Percentiles rank a stretch among this genome's conserved stretches.
Conservation (phyloP, 148 eudicot species). For the Drosera capensis region DNA sequence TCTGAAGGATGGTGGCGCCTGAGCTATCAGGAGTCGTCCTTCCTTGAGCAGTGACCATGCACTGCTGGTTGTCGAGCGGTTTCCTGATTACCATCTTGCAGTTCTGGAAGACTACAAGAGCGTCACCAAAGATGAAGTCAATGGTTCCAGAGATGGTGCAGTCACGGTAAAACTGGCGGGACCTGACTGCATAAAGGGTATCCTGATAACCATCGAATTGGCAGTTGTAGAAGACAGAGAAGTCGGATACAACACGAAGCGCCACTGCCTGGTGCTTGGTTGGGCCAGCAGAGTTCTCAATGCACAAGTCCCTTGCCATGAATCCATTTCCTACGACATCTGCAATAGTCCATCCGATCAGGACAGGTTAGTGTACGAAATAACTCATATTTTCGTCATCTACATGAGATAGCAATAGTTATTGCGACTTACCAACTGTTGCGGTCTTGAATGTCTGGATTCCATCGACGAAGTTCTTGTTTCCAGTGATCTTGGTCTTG, state of each 20-base stretch:
- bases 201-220: conserved; percentile 26
- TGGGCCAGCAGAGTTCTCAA: conserved; percentile 40
- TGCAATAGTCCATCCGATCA: too few relatives aligned
- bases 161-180: conserved; percentile 56
- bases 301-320: conserved; percentile 27
- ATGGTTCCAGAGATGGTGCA: conserved; percentile 44
- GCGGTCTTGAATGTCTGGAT: too few relatives aligned
- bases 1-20: conserved; percentile 34
- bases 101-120: conserved; percentile 42
- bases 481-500: too few relatives aligned
- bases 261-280: conserved; percentile 27
- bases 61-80: conserved; percentile 25
- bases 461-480: too few relatives aligned
- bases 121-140: conserved; percentile 63
- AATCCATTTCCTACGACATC: conserved; percentile 13
- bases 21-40: conserved; percentile 19
- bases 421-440: too few relatives aligned
- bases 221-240: conserved; percentile 27
- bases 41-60: conserved; percentile 57
- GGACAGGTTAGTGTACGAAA: too few relatives aligned
- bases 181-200: conserved; percentile 28
- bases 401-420: too few relatives aligned
- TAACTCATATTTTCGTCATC: too few relatives aligned
- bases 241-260: conserved; percentile 21
- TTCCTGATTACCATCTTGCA: conserved; percentile 33